Percentiles rank a stretch among this genome's conserved stretches.
phyloP scores from a whole-genome alignment of 495 filamentous ascomycete genomes.

The Neurospora sp. region DNA sequence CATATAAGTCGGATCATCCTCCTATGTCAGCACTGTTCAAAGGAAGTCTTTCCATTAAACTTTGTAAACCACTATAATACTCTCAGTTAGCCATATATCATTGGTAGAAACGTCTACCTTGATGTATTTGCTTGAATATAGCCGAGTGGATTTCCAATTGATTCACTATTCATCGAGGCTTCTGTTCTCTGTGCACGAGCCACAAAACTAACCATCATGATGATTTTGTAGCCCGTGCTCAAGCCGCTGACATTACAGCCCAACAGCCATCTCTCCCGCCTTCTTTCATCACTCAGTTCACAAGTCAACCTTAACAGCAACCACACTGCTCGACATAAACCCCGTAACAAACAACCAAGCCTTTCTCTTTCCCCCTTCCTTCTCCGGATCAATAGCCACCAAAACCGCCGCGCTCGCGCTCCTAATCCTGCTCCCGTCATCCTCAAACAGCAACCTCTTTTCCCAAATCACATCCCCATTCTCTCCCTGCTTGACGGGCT shows the following conservation, averaged over 20 bases:
- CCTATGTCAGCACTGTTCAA: too few species aligned
- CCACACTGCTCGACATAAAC: slow-evolving; percentile 40
- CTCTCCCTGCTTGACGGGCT: slow-evolving; percentile 9
- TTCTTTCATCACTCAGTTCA: slow-evolving; percentile 4
- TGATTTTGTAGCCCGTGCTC: neutral
- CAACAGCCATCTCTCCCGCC: neutral
- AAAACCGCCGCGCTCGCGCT: slow-evolving; percentile 43
- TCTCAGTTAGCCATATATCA: neutral
- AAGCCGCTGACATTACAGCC: neutral
- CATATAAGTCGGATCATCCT: too few species aligned
- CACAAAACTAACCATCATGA: neutral
- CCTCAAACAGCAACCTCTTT: slow-evolving; percentile 43
- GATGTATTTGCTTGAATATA: neutral
- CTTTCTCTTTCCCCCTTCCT: slow-evolving; percentile 21
- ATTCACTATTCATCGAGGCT: neutral
- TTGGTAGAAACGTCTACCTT: neutral
- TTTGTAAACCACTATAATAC: neutral
- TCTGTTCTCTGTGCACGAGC: neutral
- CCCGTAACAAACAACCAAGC: slow-evolving; percentile 53
- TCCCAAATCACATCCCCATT: slow-evolving; percentile 23
- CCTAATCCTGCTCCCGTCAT: slow-evolving; percentile 44
- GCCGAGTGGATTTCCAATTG: neutral
- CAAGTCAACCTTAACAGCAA: slow-evolving; percentile 46
- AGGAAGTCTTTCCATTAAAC: too few species aligned
- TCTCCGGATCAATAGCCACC: slow-evolving; percentile 37